Percentiles rank a stretch among this genome's conserved stretches.
Evolutionary conservation across 139 green algal genomes (phyloP).

Genomic region (Spirogloea muscicola): DNA sequence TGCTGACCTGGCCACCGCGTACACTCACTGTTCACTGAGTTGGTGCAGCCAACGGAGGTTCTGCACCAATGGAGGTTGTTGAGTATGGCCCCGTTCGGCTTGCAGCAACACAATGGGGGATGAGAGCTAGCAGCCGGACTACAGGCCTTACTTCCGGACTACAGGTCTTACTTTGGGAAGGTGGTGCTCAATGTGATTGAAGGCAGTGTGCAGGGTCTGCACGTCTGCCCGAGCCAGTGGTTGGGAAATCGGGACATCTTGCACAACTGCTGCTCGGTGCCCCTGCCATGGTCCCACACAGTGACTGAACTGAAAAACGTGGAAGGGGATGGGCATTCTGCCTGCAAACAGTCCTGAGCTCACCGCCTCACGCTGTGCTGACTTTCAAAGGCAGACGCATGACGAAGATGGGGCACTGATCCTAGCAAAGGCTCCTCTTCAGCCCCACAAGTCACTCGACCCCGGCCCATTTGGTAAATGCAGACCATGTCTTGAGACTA

Average conservation of each 20-base stretch:
- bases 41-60: no score
- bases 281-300: no score
- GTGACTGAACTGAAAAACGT: no score
- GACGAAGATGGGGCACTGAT: not conserved
- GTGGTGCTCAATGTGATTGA: constrained; percentile 28
- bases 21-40: not conserved
- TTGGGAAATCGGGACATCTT: constrained; percentile 41
- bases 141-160: not conserved
- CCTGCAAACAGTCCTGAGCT: not conserved
- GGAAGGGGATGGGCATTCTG: no score
- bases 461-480: not conserved
- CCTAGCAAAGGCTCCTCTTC: not conserved
- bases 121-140: not conserved
- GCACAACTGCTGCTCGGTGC: constrained; percentile 22
- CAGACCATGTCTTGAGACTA: not conserved
- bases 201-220: constrained; percentile 27
- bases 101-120: not conserved
- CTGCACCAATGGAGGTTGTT: not conserved
- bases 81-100: not conserved
- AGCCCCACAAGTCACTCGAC: not conserved
- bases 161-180: constrained; percentile 1
- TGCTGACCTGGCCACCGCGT: not conserved
- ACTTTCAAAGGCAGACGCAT: not conserved
- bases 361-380: not conserved
- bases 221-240: constrained; percentile 33